phyloP scores from a whole-genome alignment of 257 asterid species.

The Fraxinus pennsylvanica region DNA sequence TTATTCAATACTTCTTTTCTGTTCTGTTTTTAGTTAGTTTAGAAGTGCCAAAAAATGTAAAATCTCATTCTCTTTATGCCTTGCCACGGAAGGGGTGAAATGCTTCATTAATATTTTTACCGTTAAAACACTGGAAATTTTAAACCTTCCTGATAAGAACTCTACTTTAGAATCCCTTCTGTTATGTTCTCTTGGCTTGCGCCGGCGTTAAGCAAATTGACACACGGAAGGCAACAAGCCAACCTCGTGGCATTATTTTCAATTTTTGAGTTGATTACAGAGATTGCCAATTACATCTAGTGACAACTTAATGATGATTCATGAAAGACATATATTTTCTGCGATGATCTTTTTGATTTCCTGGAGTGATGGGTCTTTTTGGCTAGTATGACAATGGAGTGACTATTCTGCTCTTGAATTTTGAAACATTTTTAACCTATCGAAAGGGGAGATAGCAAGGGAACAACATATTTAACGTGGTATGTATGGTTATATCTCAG shows the following conservation, averaged over 20 bases:
- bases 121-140: too few species aligned
- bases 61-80: neutral
- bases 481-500: conserved; percentile 39
- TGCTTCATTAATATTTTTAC: too few species aligned
- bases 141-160: too few species aligned
- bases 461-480: neutral
- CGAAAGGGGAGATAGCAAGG: neutral
- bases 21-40: too few species aligned
- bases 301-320: neutral
- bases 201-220: neutral
- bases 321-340: too few species aligned
- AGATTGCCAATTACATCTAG: neutral
- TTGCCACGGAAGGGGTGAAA: neutral
- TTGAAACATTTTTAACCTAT: neutral
- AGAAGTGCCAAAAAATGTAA: neutral
- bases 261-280: neutral
- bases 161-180: too few species aligned
- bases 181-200: neutral
- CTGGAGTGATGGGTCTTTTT: neutral
- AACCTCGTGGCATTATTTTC: neutral
- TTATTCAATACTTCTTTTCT: neutral
- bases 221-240: neutral
- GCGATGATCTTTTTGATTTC: neutral
- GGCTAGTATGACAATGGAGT: neutral
- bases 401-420: neutral